phyloP scores from a whole-genome alignment of 495 filamentous ascomycete genomes.

The Aspergillus sparsus region DNA sequence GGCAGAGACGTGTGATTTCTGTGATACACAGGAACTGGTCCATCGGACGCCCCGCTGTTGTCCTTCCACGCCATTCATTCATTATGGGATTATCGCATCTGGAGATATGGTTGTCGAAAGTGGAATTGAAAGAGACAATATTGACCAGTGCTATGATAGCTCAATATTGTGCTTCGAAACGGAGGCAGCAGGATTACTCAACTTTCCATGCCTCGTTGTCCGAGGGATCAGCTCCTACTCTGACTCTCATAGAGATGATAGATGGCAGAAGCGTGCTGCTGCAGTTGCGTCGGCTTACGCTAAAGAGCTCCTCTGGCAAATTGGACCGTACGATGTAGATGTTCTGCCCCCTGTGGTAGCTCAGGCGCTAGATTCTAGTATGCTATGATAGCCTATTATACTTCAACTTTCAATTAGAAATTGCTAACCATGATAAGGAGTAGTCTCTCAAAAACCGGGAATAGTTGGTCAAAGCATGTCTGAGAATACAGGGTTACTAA shows the following conservation, averaged over 20 bases:
- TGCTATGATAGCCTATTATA: not conserved
- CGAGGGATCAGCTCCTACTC: conserved; percentile 6
- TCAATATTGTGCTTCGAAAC: conserved; percentile 12
- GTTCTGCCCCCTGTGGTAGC: not conserved
- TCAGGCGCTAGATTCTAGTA: not conserved
- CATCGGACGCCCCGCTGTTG: not conserved
- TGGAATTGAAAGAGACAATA: conserved; percentile 5
- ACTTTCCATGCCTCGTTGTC: not conserved
- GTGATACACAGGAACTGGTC: not conserved
- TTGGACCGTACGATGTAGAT: conserved; percentile 4
- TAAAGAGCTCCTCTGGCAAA: conserved; percentile 7
- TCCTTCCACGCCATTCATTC: conserved; percentile 10
- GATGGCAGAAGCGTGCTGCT: not conserved
- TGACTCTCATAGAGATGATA: conserved; percentile 6
- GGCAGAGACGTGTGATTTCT: not conserved
- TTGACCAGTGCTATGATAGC: conserved; percentile 2
- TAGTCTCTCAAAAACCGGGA: not conserved
- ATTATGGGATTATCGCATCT: conserved; percentile 25
- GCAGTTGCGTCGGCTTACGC: not conserved
- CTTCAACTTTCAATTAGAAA: not conserved
- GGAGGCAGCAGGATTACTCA: not conserved
- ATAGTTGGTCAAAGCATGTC: not conserved
- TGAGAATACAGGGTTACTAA: not conserved
- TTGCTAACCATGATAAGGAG: not conserved
- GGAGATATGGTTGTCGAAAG: conserved; percentile 22